Conservation (phyloP, 1,139 yeast genomes). For the Pichia terricola region DNA sequence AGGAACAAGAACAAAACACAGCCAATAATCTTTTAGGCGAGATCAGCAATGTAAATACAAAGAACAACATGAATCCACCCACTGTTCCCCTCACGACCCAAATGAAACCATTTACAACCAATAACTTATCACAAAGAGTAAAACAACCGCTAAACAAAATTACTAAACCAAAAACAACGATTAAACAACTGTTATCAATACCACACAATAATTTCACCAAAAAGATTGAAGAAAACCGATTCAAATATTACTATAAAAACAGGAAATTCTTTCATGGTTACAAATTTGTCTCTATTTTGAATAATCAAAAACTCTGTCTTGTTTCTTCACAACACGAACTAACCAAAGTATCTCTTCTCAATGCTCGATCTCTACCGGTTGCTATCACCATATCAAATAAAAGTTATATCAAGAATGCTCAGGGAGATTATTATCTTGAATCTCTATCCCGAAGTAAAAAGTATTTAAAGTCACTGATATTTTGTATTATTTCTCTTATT, state of each 20-base stretch:
- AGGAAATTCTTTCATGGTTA: slow-evolving; percentile 29
- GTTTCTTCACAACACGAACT: slow-evolving; percentile 17
- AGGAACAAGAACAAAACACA: no score
- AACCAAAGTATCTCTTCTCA: slow-evolving; percentile 8
- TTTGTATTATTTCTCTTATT: slow-evolving; percentile 30
- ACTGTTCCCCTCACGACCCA: no score
- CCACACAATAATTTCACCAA: not conserved
- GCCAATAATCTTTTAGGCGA: no score
- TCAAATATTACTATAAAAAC: slow-evolving; percentile 31
- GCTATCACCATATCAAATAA: slow-evolving; percentile 12
- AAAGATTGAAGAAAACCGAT: slow-evolving; percentile 17
- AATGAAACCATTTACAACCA: no score
- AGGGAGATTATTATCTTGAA: slow-evolving; percentile 18
- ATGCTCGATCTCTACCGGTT: slow-evolving; percentile 15
- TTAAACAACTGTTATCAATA: not conserved
- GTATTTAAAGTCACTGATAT: slow-evolving; percentile 1
- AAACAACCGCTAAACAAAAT: no score
- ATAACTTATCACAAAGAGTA: no score
- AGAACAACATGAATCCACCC: no score
- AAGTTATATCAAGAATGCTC: slow-evolving; percentile 16
- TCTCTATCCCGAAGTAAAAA: not conserved
- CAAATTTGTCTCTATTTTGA: slow-evolving; percentile 19
- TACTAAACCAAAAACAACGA: no score
- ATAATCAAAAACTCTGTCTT: slow-evolving; percentile 17
- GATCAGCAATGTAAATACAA: no score